Evolutionary conservation across 139 green algal species (phyloP).

Genomic region (Volvox reticuliferus): DNA sequence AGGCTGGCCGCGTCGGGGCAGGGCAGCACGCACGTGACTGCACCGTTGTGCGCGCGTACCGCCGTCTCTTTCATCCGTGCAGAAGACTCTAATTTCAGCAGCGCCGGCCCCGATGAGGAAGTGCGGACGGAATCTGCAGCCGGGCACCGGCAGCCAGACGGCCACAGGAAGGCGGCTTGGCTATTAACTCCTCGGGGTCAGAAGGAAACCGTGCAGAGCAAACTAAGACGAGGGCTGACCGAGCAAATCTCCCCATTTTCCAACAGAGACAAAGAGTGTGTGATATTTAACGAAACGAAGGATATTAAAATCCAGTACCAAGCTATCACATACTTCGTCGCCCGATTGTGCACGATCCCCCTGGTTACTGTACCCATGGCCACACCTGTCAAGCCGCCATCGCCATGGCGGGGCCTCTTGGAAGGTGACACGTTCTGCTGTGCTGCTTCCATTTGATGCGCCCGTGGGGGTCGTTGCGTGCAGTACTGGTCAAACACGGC

Average conservation of each 20-base stretch:
- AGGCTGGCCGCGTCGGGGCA: constrained; percentile 76
- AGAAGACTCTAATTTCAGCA: neutral
- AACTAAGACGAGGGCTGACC: too few species aligned
- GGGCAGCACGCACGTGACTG: constrained; percentile 67
- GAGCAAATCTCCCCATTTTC: too few species aligned
- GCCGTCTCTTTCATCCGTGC: constrained; percentile 33
- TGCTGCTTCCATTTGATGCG: neutral
- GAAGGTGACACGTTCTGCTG: neutral
- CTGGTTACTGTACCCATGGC: neutral
- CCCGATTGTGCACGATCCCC: too few species aligned
- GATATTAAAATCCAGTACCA: too few species aligned
- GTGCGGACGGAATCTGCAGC: neutral
- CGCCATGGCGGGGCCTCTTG: constrained; percentile 1
- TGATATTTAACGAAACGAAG: too few species aligned
- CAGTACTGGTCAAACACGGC: constrained; percentile 76
- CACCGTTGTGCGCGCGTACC: constrained; percentile 55
- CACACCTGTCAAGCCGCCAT: neutral
- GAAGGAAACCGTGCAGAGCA: neutral
- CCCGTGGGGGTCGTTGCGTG: constrained; percentile 28
- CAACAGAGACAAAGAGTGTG: too few species aligned
- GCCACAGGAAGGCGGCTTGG: too few species aligned
- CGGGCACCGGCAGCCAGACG: too few species aligned
- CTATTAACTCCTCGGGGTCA: too few species aligned
- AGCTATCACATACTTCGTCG: too few species aligned
- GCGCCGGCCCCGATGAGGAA: neutral